phyloP scores from a whole-genome alignment of 495 filamentous ascomycete genomes.

The Daldinia loculata region DNA sequence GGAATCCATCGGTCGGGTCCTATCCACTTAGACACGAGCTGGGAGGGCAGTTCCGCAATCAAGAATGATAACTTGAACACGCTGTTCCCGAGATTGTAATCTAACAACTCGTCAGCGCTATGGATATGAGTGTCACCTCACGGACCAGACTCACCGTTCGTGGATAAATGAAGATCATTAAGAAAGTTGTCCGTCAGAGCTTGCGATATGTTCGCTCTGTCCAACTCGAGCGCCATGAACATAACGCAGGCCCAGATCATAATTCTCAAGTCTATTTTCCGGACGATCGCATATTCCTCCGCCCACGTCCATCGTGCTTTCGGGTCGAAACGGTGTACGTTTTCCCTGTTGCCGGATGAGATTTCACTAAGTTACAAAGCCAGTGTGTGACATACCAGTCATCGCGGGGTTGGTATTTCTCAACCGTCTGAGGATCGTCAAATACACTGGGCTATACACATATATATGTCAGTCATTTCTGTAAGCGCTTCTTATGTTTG shows the following conservation, averaged over 20 bases:
- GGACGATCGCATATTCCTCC: constrained; percentile 73
- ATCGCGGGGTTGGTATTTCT: constrained; percentile 59
- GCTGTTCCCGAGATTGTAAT: constrained; percentile 78
- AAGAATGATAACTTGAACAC: constrained; percentile 75
- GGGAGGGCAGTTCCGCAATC: constrained; percentile 75
- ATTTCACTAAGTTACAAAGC: not conserved
- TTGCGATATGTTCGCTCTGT: constrained; percentile 76
- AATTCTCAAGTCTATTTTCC: constrained; percentile 56
- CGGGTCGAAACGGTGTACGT: constrained; percentile 77
- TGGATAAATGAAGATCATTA: constrained; percentile 64
- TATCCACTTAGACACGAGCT: constrained; percentile 74
- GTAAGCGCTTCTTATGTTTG: not conserved
- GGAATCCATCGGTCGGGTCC: constrained; percentile 85
- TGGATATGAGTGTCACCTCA: not conserved
- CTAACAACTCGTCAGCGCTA: constrained; percentile 35
- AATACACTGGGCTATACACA: constrained; percentile 48
- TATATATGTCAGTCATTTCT: not conserved
- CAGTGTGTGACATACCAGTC: constrained; percentile 52
- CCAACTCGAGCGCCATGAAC: constrained; percentile 81
- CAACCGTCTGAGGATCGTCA: constrained; percentile 57
- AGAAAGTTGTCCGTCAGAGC: constrained; percentile 78
- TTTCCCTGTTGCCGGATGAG: constrained; percentile 44
- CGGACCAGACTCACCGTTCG: constrained; percentile 60
- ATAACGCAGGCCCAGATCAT: constrained; percentile 73
- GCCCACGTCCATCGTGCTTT: constrained; percentile 72